Conservation (phyloP, 2,329 filamentous ascomycete species). For the Aspergillus ustus region DNA sequence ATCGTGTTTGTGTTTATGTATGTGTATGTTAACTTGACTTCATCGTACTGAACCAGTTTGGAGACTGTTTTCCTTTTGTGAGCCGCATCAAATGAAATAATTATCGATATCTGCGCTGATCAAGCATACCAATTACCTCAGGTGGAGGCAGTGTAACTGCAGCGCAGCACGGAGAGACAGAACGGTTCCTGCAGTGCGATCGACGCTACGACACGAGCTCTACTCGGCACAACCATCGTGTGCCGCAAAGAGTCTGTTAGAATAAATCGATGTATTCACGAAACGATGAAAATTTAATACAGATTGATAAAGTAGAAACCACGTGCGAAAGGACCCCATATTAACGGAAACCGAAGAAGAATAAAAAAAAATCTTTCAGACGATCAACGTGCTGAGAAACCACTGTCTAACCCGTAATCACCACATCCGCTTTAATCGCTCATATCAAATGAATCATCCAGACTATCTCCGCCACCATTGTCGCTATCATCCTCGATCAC, state of each 20-base stretch:
- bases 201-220: not conserved
- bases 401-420: not conserved
- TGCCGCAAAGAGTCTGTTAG: not conserved
- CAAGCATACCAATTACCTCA: not conserved
- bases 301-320: not conserved
- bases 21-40: not conserved
- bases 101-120: not conserved
- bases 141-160: not conserved
- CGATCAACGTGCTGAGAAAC: slow-evolving; percentile 22
- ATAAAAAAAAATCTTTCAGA: slow-evolving; percentile 2
- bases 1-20: not conserved
- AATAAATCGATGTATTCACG: not conserved
- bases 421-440: slow-evolving; percentile 31
- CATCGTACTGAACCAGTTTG: not conserved
- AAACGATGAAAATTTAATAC: not conserved
- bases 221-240: not conserved
- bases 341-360: slow-evolving; percentile 6
- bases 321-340: not conserved
- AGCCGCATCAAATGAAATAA: not conserved
- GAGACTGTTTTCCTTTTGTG: not conserved
- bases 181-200: not conserved
- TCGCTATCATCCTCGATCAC: slow-evolving; percentile 48
- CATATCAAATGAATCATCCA: slow-evolving; percentile 46
- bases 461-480: slow-evolving; percentile 38
- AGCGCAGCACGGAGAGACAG: not conserved